Base-by-base conservation (phyloP, 805 yeast species). In the Nakazawaea siamensis region DNA sequence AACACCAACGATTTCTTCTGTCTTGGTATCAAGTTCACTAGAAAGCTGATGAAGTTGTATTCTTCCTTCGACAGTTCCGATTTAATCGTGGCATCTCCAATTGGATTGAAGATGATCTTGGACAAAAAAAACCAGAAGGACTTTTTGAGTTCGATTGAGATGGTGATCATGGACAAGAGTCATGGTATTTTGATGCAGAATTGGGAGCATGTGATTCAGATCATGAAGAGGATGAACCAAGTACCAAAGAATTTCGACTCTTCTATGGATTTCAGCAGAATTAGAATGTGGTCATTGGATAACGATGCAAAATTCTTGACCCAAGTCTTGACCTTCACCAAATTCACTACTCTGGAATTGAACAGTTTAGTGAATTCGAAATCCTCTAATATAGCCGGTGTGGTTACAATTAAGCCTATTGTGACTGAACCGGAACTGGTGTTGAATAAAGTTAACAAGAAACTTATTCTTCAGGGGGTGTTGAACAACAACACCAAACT, bases 1-100 rank as follows among this genome's bases (percentile, higher is more conserved):
- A 90, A 88, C 59, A 76, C 88, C 11, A 84, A 83, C 51, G 98
- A 92, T 62, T 80, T 83, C 59, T 92, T 92, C 57, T 80, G 92
- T 35, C 47, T 92, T 5, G 97, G 98, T n/a, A 49, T 85, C 24
- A 92, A 90, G 56, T 76, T 87, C 55, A 86, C 97, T 1, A 71
- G 96, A 50, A 90, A 87, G 52, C 70, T 95, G 0, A 52, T 90
- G 38, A 88, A 87, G 56, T 61, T 92, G 23, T 92, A 81, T 56
- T 71, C 95, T 11, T 76, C 85, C 17, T 86, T 86, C 50, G 83
- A 84, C 51, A 74, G 77, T 29, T 79, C 94, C 1, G 98, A 92
- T 58, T 64, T 92, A 13, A 77, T 92, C 11, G 54, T 92, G 18
- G 95, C 95, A 28, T 86, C 96, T 6, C 97, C 98, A 3, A 68